Percentiles rank a stretch among this genome's conserved stretches.
phyloP scores from a whole-genome alignment of 441 rosid species.

The Hura crepitans region DNA sequence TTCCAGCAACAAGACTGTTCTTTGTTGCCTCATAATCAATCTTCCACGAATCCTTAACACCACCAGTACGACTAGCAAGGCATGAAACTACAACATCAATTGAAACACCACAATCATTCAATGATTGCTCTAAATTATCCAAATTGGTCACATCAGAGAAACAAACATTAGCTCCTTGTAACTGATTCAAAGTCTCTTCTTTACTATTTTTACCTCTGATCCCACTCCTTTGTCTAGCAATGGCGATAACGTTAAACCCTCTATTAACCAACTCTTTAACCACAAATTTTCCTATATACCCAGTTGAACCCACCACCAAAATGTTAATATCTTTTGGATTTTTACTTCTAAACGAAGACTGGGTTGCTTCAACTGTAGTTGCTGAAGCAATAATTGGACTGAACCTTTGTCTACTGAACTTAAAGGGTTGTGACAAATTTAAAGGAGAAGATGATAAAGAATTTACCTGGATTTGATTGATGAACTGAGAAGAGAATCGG shows the following conservation, averaged over 20 bases:
- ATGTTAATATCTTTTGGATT: slow-evolving; percentile 55
- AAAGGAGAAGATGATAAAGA: slow-evolving; percentile 27
- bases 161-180: slow-evolving; percentile 65
- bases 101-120: slow-evolving; percentile 40
- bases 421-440: slow-evolving; percentile 25
- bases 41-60: slow-evolving; percentile 85
- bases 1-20: slow-evolving; percentile 80
- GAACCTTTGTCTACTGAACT: slow-evolving; percentile 30
- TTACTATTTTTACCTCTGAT: slow-evolving; percentile 54
- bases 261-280: slow-evolving; percentile 63
- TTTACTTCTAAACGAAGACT: slow-evolving; percentile 55
- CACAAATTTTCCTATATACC: slow-evolving; percentile 83
- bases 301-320: slow-evolving; percentile 81
- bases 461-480: slow-evolving; percentile 50
- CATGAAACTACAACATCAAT: slow-evolving; percentile 85
- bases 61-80: slow-evolving; percentile 83
- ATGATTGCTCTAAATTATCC: slow-evolving; percentile 46
- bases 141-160: slow-evolving; percentile 77
- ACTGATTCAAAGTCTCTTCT: slow-evolving; percentile 51
- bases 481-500: slow-evolving; percentile 38
- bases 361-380: slow-evolving; percentile 26
- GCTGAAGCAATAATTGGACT: slow-evolving; percentile 40
- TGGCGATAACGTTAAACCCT: slow-evolving; percentile 76
- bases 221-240: slow-evolving; percentile 81
- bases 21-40: slow-evolving; percentile 85